These are phyloP conservation scores for Ganoderma leucocontextum DNA, from an alignment of 1,284 basidiomycete genomes.

Conservation along the genomic window DNA sequence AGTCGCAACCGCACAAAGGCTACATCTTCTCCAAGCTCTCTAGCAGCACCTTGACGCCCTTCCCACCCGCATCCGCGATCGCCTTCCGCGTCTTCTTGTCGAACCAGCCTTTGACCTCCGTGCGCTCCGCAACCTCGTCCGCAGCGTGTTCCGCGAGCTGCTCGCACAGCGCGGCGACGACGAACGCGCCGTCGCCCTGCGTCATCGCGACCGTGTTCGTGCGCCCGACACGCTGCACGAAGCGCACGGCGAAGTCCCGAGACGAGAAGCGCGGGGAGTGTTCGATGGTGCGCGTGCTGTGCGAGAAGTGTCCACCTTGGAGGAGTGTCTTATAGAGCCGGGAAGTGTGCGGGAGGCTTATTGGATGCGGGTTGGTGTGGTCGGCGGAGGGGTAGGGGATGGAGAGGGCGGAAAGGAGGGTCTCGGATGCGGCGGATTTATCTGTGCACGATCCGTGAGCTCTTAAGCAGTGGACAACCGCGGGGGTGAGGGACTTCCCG, in stretches of 20 bases:
- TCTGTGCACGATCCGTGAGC: slow-evolving; percentile 53
- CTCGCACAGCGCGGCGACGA: slow-evolving; percentile 80
- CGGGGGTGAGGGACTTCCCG: slow-evolving; percentile 37
- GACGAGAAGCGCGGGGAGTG: slow-evolving; percentile 60
- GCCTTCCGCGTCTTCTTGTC: slow-evolving; percentile 26
- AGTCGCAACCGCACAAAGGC: background rate
- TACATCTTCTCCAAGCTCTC: slow-evolving; percentile 35
- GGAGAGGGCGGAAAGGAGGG: slow-evolving; percentile 65
- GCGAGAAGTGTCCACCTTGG: slow-evolving; percentile 89
- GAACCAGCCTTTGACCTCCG: slow-evolving; percentile 30
- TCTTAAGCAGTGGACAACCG: background rate
- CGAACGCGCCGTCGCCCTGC: slow-evolving; percentile 75
- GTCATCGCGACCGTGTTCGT: slow-evolving; percentile 69
- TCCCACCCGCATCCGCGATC: slow-evolving; percentile 30
- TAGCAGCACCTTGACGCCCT: slow-evolving; percentile 35
- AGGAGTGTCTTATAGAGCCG: slow-evolving; percentile 87
- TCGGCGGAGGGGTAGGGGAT: slow-evolving; percentile 63
- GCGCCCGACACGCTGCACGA: slow-evolving; percentile 65
- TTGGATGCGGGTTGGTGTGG: slow-evolving; percentile 61
- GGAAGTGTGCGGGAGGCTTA: slow-evolving; percentile 83
- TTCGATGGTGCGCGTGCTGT: slow-evolving; percentile 60
- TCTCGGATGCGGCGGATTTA: slow-evolving; percentile 67
- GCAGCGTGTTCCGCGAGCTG: background rate
- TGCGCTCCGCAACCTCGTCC: slow-evolving; percentile 18
- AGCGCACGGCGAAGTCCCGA: slow-evolving; percentile 61